Evolutionary conservation across 139 green algal species (phyloP), one percentile per base, ranked within the genome.

Genomic region (Chlorella ohadii): DNA sequence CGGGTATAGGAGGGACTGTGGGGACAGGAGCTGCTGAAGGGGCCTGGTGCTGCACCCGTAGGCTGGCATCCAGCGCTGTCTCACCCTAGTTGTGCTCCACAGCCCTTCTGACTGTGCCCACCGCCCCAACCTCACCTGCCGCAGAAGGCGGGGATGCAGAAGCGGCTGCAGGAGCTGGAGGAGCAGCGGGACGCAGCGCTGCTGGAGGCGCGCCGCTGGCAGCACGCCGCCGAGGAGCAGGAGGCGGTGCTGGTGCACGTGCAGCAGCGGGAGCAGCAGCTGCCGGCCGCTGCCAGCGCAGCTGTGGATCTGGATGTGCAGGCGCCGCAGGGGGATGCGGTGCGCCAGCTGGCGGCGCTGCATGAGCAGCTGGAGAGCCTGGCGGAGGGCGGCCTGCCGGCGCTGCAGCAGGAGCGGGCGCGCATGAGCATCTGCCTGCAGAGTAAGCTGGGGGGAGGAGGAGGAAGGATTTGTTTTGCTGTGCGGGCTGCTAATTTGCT

Each of bases 361-460:
- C 76, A 72, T 38, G 59, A 56, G 25, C 76, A 82, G 59, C 76
- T 82, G 59, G 76, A 82, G 76, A 72, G 28, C 76, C 57, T 82
- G 59, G 76, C 76, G 15, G 59, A 72, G 36, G 76, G 76, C 31
- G 63, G 59, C 31, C 76, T 72, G 57, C 34, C 59, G 57, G 36
- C 34, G 57, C 57, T 82, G 76, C 59, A 72, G 57, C 76, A 82
- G 76, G 76, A 82, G 59, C 57, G 76, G 36, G 76, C 76, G 41
- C 76, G 76, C 76, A 82, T 82, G 76, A 72, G 76, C 76, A 82
- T 82, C 36, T 82, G 76, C 76, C 57, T 82, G 76, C 76, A 20
- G 7, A 75, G 64, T 71, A 31, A 20, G 15, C 11, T 4, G 25
- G 11, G n/a, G 64, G 31, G 15, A 19, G n/a, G 31, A 34, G 9